phyloP scores from a whole-genome alignment of 75 land plant genomes.

The Cupressus sempervirens region DNA sequence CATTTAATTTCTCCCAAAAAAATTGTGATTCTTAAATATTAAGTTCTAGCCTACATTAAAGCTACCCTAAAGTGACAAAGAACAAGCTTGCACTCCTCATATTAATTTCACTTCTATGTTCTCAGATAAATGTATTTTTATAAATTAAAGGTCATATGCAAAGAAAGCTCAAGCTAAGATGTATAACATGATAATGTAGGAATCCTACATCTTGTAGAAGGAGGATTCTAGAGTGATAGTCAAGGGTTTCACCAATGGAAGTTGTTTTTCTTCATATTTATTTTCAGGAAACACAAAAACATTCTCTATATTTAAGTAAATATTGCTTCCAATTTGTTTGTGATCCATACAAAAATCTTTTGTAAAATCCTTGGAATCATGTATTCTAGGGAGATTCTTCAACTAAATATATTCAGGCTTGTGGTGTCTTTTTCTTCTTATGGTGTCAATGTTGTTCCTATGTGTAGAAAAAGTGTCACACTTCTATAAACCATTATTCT shows the following conservation, averaged over 20 bases:
- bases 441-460: neutral
- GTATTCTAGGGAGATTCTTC: conserved; percentile 9
- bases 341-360: neutral
- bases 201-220: neutral
- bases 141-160: neutral
- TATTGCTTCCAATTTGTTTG: conserved; percentile 8
- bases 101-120: neutral
- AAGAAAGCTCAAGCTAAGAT: neutral
- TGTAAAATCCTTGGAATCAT: neutral
- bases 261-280: neutral
- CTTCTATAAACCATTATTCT: too few species aligned
- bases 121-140: neutral
- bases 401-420: neutral
- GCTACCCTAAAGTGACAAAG: neutral
- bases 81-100: neutral
- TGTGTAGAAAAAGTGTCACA: too few species aligned
- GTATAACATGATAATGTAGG: neutral
- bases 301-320: conserved; percentile 2
- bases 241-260: conserved; percentile 7
- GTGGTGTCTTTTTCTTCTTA: conserved; percentile 1
- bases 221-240: conserved; percentile 2
- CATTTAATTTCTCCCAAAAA: neutral
- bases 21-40: neutral
- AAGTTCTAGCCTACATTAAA: neutral
- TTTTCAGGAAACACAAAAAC: neutral